phyloP scores from a whole-genome alignment of 2,329 filamentous ascomycete species.

The Xylariaceae sp. region DNA sequence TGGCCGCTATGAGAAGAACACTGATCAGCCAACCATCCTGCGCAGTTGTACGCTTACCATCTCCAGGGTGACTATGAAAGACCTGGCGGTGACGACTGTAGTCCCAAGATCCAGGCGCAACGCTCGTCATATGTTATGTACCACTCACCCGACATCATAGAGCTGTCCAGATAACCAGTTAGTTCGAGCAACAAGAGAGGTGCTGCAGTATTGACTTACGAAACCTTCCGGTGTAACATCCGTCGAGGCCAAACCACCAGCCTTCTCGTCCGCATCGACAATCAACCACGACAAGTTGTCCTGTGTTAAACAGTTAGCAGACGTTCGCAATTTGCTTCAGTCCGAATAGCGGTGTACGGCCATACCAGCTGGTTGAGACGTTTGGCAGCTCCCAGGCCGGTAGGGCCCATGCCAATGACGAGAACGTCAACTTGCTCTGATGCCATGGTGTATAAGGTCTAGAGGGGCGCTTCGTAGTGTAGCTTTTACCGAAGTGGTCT shows the following conservation, averaged over 20 bases:
- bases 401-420: conserved; percentile 95
- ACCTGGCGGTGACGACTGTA: too few species aligned
- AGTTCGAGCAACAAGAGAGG: conserved; percentile 1
- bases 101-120: too few species aligned
- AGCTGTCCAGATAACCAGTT: conserved; percentile 51
- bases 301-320: conserved; percentile 42
- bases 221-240: conserved; percentile 95
- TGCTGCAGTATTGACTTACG: conserved; percentile 55
- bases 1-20: conserved; percentile 57
- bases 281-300: conserved; percentile 94
- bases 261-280: conserved; percentile 83
- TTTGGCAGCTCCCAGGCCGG: conserved; percentile 95
- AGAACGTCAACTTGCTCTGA: conserved; percentile 79
- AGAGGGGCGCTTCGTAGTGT: too few species aligned
- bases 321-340: conserved; percentile 9
- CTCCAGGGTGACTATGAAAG: too few species aligned
- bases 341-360: conserved; percentile 26
- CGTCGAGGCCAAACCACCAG: conserved; percentile 92
- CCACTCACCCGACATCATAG: conserved; percentile 71
- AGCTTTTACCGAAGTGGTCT: conserved; percentile 10
- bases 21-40: conserved; percentile 4
- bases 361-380: conserved; percentile 92
- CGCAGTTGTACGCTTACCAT: neutral
- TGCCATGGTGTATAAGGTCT: conserved; percentile 15
- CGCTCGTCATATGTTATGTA: too few species aligned